phyloP scores from a whole-genome alignment of 768 basidiomycete genomes.

The Cubamyces lactineus region DNA sequence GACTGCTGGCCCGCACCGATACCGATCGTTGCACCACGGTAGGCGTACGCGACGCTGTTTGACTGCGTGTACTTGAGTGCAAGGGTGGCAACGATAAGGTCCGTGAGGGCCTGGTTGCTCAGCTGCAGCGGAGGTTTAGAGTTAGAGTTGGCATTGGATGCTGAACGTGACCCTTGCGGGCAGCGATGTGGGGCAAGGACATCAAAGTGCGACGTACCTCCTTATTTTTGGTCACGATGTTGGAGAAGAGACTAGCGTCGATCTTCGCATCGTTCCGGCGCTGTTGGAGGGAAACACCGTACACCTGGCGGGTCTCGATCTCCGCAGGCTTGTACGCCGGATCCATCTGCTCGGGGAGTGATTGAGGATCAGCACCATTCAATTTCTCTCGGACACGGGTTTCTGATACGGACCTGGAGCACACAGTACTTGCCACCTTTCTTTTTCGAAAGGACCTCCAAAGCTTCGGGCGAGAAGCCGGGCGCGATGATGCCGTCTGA shows the following conservation, averaged over 20 bases:
- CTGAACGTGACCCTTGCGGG: no score
- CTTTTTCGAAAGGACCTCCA: slow-evolving; percentile 92
- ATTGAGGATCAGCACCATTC: background rate
- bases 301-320: slow-evolving; percentile 93
- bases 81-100: slow-evolving; percentile 94
- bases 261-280: slow-evolving; percentile 90
- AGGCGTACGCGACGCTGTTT: slow-evolving; percentile 96
- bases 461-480: slow-evolving; percentile 84
- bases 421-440: slow-evolving; percentile 99
- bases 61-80: slow-evolving; percentile 99
- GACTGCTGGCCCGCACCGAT: slow-evolving; percentile 99
- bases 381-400: background rate
- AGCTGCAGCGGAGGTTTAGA: slow-evolving; percentile 52
- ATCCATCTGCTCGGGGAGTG: slow-evolving; percentile 69
- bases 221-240: slow-evolving; percentile 89
- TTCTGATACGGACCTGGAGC: slow-evolving; percentile 63
- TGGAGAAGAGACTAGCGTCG: slow-evolving; percentile 75
- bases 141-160: background rate
- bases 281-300: slow-evolving; percentile 89
- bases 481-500: slow-evolving; percentile 99
- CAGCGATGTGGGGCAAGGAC: background rate
- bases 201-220: slow-evolving; percentile 51
- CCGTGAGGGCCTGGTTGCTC: slow-evolving; percentile 75
- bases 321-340: slow-evolving; percentile 77
- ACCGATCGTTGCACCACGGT: slow-evolving; percentile 89